Percentiles rank a stretch among this genome's conserved stretches.
These are phyloP conservation scores for Plasmodium berghei DNA, from an alignment of 169 alveolate genomes.

Conservation along the genomic window DNA sequence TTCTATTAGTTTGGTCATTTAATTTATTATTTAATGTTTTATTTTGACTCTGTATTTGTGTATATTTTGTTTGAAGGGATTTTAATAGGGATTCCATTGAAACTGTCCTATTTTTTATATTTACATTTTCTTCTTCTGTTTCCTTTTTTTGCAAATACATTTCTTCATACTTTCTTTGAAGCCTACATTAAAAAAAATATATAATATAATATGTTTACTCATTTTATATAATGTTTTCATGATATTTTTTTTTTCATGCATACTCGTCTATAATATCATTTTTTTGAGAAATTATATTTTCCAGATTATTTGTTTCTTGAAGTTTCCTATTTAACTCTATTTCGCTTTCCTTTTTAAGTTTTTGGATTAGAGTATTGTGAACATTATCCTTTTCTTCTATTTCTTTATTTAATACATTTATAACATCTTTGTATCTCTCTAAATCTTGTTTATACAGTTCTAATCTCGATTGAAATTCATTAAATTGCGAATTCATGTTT, in stretches of 20 bases:
- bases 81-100: slow-evolving; percentile 75
- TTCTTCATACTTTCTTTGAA: slow-evolving; percentile 76
- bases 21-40: slow-evolving; percentile 73
- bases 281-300: slow-evolving; percentile 76
- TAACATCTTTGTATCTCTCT: slow-evolving; percentile 76
- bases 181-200: slow-evolving; percentile 27
- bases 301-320: slow-evolving; percentile 75
- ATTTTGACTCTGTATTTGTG: slow-evolving; percentile 75
- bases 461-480: slow-evolving; percentile 76
- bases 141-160: slow-evolving; percentile 76
- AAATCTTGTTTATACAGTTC: slow-evolving; percentile 77
- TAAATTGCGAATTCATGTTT: slow-evolving; percentile 73
- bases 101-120: slow-evolving; percentile 77
- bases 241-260: slow-evolving; percentile 15
- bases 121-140: slow-evolving; percentile 77
- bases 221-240: slow-evolving; percentile 4
- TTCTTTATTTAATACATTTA: slow-evolving; percentile 76
- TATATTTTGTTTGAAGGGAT: slow-evolving; percentile 75
- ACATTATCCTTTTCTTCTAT: slow-evolving; percentile 74
- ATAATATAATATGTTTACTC: background rate
- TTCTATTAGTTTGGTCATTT: slow-evolving; percentile 74
- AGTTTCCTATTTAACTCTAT: slow-evolving; percentile 69
- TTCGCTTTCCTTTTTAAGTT: slow-evolving; percentile 75
- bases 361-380: slow-evolving; percentile 71
- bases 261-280: slow-evolving; percentile 78